These are phyloP conservation scores for Zymoseptoria ardabiliae DNA, from an alignment of 2,329 filamentous ascomycete species.

Conservation along the genomic window DNA sequence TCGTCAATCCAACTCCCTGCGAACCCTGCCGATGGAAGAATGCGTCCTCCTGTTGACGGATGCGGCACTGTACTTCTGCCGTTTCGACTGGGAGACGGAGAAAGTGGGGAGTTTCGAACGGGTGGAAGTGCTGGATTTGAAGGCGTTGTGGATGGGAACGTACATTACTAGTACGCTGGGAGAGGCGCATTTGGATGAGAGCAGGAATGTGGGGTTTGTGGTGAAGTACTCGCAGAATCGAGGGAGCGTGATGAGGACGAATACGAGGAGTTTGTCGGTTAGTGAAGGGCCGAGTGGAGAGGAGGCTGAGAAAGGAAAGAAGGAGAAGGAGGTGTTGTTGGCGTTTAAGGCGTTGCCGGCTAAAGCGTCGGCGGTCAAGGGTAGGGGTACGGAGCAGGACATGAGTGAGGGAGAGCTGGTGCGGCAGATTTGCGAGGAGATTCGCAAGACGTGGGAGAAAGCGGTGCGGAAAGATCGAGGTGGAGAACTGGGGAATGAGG, in stretches of 20 bases:
- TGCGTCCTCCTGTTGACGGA: conserved; percentile 82
- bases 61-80: conserved; percentile 75
- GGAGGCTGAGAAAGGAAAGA: conserved; percentile 8
- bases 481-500: conserved; percentile 5
- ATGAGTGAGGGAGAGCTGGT: conserved; percentile 49
- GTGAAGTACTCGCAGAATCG: conserved; percentile 64
- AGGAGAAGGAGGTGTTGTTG: conserved; percentile 33
- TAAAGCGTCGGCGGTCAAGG: conserved; percentile 33
- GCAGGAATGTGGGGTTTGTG: conserved; percentile 75
- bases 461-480: conserved; percentile 34
- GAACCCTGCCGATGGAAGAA: conserved; percentile 73
- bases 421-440: conserved; percentile 64
- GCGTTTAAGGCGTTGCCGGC: conserved; percentile 52
- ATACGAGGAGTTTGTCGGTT: conserved; percentile 68
- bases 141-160: conserved; percentile 66
- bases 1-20: conserved; percentile 57
- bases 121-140: conserved; percentile 67
- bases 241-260: conserved; percentile 64
- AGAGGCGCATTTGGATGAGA: conserved; percentile 65
- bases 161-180: conserved; percentile 89
- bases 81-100: conserved; percentile 91
- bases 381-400: conserved; percentile 24
- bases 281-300: conserved; percentile 43
- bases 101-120: conserved; percentile 90
- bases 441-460: conserved; percentile 56